Conservation (phyloP, 2,329 filamentous ascomycete species). For the Fusarium multiceps region DNA sequence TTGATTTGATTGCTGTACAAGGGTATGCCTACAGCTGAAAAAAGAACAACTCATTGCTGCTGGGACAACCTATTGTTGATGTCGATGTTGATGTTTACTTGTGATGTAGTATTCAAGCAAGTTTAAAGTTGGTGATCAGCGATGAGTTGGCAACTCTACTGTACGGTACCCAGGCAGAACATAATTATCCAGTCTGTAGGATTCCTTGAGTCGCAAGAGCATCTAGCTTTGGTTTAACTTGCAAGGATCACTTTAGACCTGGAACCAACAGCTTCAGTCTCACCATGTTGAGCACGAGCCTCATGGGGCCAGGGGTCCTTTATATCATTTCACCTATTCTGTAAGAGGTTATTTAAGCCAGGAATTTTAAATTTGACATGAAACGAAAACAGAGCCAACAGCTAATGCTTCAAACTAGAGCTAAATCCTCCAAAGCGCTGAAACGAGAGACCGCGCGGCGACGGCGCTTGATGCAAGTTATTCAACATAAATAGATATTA, state of each 20-base stretch:
- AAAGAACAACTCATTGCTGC: conserved; percentile 8
- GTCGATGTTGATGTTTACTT: conserved; percentile 27
- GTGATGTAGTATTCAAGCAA: conserved; percentile 17
- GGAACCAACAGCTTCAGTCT: conserved; percentile 30
- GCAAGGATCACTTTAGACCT: conserved; percentile 1
- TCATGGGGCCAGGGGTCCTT: not conserved
- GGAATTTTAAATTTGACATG: conserved; percentile 7
- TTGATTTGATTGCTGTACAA: conserved; percentile 2
- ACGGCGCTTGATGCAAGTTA: not conserved
- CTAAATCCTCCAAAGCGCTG: not conserved
- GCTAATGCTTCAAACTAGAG: not conserved
- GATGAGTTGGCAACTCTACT: conserved; percentile 30
- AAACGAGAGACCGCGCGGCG: not conserved
- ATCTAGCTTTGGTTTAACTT: conserved; percentile 2
- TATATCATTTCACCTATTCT: not conserved
- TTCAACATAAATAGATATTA: not conserved
- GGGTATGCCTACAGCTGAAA: conserved; percentile 22
- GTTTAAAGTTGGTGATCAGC: conserved; percentile 26
- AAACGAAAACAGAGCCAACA: not conserved
- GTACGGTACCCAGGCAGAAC: not conserved
- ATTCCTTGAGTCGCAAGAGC: conserved; percentile 9
- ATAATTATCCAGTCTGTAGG: not conserved
- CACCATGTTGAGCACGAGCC: conserved; percentile 41
- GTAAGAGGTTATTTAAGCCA: not conserved
- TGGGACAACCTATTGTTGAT: conserved; percentile 16